Evolutionary conservation across 2,329 filamentous ascomycete genomes (phyloP).

Genomic region (Pseudogymnoascus sp.): DNA sequence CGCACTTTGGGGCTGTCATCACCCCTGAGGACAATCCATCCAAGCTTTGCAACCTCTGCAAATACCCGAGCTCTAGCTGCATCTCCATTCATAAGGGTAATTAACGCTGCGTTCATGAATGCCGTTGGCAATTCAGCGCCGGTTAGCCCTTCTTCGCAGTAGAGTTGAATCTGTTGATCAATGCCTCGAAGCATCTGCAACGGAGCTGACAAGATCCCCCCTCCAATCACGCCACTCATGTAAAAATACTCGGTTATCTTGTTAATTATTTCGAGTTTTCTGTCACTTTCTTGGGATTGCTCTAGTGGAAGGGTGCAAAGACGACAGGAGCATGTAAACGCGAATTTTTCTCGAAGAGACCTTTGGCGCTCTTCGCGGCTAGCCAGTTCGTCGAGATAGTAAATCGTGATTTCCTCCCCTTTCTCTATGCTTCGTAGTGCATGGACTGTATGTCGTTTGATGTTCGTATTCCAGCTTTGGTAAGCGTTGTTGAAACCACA

Average conservation of each 20-base stretch:
- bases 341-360: conserved; percentile 25
- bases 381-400: conserved; percentile 26
- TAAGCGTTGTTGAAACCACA: conserved; percentile 31
- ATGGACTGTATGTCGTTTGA: conserved; percentile 27
- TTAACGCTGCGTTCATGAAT: conserved; percentile 23
- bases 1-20: conserved; percentile 13
- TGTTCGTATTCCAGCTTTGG: conserved; percentile 29
- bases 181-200: conserved; percentile 15
- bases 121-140: conserved; percentile 19
- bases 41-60: conserved; percentile 16
- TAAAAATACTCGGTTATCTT: too few species aligned
- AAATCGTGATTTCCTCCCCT: conserved; percentile 31
- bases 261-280: conserved; percentile 18
- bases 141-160: conserved; percentile 20
- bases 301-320: too few species aligned
- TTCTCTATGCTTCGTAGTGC: conserved; percentile 28
- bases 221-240: too few species aligned
- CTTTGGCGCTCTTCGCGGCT: conserved; percentile 20
- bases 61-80: conserved; percentile 27
- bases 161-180: conserved; percentile 24
- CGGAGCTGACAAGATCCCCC: conserved; percentile 12
- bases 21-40: conserved; percentile 12
- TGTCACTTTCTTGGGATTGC: conserved; percentile 30
- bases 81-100: conserved; percentile 26
- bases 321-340: conserved; percentile 29